Base-by-base conservation (phyloP, 805 yeast genomes). In the Wickerhamomyces queroliae region DNA sequence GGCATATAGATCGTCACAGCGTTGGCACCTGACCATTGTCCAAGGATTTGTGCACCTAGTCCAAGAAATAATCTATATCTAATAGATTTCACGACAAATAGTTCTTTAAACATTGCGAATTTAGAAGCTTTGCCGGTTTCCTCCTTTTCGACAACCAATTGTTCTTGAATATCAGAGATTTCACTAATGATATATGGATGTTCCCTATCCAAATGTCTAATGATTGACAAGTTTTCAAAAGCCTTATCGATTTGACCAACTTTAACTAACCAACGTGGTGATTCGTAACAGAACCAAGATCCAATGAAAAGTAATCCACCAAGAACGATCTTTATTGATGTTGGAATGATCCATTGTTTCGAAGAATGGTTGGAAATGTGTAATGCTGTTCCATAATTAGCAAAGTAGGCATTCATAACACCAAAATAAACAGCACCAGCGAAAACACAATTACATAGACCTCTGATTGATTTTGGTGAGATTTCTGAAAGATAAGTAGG, bases 21-120 rank as follows among this genome's bases (percentile, higher is more conserved):
- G 46, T 69, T 70, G 7, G 80, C 75, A 37, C 80, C 79, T n/a
- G 76, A 67, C 80, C 80, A 76, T 57, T 76, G 80, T 27, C 72
- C 72, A 29, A 76, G 59, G 12, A 74, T 30, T 54, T 74, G 81
- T 23, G 69, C 62, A 40, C 55, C 43, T 26, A 65, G 40, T 33
- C 75, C 70, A 28, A 75, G 45, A 7, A 59, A 47, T 35, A 76
- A 62, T 56, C 80, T 63, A 56, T 70, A 70, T 40, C 71, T 56
- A 39, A 71, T 60, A 6, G 76, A 67, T 38, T 53, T 61, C 27
- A 61, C 63, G 7, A 50, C 21, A 27, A 69, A 40, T 22, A 70
- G 52, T 30, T 67, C 72, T 44, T 56, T 64, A n/a, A 58, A 19
- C 25, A 48, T 43, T 15, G 47, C 47, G 25, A 50, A 36, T 21